Conservation (phyloP, 495 filamentous ascomycete genomes). For the Penicillium lagena region DNA sequence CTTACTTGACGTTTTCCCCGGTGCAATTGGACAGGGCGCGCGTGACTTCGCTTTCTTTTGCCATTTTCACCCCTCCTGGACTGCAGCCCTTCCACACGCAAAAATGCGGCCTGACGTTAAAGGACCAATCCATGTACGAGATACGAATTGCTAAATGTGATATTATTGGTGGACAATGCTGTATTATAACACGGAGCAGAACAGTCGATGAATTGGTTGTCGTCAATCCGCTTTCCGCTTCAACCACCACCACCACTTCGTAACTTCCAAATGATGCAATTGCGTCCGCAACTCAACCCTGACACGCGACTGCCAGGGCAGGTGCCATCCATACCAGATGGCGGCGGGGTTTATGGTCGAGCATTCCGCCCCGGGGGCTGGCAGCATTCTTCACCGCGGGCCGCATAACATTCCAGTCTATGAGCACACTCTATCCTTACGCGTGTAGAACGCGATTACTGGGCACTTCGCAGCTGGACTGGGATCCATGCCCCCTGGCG, state of each 20-base stretch:
- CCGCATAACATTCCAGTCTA: conserved; percentile 27
- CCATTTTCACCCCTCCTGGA: background rate
- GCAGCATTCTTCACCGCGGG: conserved; percentile 27
- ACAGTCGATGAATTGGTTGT: too few relatives aligned
- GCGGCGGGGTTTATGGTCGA: conserved; percentile 9
- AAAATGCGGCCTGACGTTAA: conserved; percentile 7
- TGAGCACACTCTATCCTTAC: conserved; percentile 22
- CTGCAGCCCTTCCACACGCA: conserved; percentile 3
- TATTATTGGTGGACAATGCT: too few relatives aligned
- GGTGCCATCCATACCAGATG: conserved; percentile 19
- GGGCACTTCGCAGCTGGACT: background rate
- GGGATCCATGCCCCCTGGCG: conserved; percentile 4
- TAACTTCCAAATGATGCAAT: conserved; percentile 5
- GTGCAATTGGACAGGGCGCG: background rate
- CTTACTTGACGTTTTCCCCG: conserved; percentile 1
- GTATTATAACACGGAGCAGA: too few relatives aligned
- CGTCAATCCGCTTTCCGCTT: conserved; percentile 1
- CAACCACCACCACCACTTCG: background rate
- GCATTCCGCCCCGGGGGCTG: conserved; percentile 19
- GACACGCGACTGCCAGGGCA: background rate
- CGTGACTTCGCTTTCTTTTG: conserved; percentile 1
- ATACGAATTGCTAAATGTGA: too few relatives aligned
- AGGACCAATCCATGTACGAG: background rate
- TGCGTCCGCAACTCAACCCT: too few relatives aligned
- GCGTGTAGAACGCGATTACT: conserved; percentile 9